These are phyloP conservation scores for Protomyces pachydermus DNA, from an alignment of 1,139 yeast genomes.

Conservation along the genomic window DNA sequence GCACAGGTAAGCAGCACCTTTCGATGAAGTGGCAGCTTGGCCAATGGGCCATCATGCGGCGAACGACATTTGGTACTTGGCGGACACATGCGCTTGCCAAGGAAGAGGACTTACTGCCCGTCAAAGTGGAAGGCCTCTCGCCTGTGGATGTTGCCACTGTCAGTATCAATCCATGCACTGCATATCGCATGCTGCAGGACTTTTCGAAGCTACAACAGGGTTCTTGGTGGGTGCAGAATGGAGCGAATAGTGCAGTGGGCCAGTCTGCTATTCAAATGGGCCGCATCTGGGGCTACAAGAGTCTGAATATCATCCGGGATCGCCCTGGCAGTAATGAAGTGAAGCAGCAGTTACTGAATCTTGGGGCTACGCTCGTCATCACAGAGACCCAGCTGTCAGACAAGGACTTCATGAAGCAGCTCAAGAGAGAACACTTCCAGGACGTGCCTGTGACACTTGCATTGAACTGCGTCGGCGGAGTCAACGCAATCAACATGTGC, in stretches of 20 bases:
- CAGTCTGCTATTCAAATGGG: constrained; percentile 87
- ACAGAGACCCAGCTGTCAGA: constrained; percentile 79
- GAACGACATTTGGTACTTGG: constrained; percentile 91
- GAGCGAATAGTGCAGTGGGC: constrained; percentile 96
- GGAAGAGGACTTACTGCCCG: constrained; percentile 46
- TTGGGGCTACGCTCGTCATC: constrained; percentile 85
- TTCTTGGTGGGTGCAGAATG: constrained; percentile 95
- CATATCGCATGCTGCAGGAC: constrained; percentile 78
- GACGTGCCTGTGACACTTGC: constrained; percentile 59
- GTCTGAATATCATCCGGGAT: constrained; percentile 82
- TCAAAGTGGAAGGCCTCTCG: constrained; percentile 38
- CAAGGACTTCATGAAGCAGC: constrained; percentile 60
- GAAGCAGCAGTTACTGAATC: constrained; percentile 50
- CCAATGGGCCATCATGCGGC: constrained; percentile 89
- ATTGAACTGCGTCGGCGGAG: constrained; percentile 90
- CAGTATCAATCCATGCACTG: constrained; percentile 87
- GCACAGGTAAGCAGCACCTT: constrained; percentile 70
- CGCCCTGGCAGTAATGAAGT: constrained; percentile 68
- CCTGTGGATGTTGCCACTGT: constrained; percentile 73
- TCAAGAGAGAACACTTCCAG: constrained; percentile 50
- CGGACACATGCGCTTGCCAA: constrained; percentile 60
- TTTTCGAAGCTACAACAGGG: constrained; percentile 59
- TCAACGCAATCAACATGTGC: constrained; percentile 72
- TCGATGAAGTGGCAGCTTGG: constrained; percentile 52
- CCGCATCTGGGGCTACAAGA: constrained; percentile 67